A percentile compares a stretch with the other conserved stretches of the same genome.
phyloP scores from a whole-genome alignment of 441 rosid species.

The Gossypium gossypioides region DNA sequence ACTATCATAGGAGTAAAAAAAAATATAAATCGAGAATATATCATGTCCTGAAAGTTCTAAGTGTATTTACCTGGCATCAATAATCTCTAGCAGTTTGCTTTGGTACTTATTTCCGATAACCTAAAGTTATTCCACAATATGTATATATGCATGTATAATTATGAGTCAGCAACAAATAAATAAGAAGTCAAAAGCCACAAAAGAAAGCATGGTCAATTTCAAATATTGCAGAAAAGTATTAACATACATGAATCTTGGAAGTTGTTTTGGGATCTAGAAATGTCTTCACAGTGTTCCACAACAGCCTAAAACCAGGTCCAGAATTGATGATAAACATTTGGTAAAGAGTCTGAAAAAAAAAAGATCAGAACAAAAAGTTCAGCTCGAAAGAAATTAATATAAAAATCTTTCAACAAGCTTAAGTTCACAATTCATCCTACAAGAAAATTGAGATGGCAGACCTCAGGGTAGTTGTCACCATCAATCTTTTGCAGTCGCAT shows the following conservation, averaged over 20 bases:
- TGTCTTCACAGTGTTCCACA: constrained; percentile 84
- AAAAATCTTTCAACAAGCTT: not conserved
- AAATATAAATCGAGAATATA: not conserved
- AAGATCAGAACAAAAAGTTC: constrained; percentile 6
- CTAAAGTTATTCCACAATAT: constrained; percentile 30
- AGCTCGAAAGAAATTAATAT: not conserved
- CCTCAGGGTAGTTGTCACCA: constrained; percentile 98
- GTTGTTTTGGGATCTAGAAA: constrained; percentile 96
- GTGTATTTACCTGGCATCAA: constrained; percentile 61
- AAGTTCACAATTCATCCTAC: not conserved
- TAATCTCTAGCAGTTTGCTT: constrained; percentile 82
- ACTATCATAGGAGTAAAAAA: not conserved
- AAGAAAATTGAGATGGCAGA: constrained; percentile 20
- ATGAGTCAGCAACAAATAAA: not conserved
- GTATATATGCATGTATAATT: not conserved
- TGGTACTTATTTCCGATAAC: constrained; percentile 95
- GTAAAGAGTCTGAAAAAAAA: constrained; percentile 62
- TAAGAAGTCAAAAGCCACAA: not conserved
- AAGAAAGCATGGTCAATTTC: not conserved
- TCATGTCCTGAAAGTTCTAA: not conserved
- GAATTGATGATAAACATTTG: constrained; percentile 98
- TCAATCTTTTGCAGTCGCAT: constrained; percentile 83
- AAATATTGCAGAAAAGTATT: not conserved
- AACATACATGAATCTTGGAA: constrained; percentile 79
- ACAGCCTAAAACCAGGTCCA: constrained; percentile 88